Conservation (phyloP, 169 alveolate genomes). For the Plasmodium vinckei region DNA sequence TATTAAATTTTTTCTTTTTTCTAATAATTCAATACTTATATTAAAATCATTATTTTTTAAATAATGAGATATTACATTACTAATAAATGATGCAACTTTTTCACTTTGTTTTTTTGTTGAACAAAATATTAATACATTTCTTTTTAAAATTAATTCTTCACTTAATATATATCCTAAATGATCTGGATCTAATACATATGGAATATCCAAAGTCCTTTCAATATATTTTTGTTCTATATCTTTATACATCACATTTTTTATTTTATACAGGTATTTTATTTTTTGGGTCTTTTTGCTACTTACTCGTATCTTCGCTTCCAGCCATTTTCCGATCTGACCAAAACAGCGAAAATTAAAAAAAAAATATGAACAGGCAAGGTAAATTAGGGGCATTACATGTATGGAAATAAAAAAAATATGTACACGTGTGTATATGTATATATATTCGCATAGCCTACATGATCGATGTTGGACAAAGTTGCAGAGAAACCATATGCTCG, state of each 20-base stretch:
- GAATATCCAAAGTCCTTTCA: conserved; percentile 29
- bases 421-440: too few relatives aligned
- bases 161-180: conserved; percentile 44
- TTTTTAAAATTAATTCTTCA: conserved; percentile 57
- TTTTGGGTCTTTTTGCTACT: conserved; percentile 35
- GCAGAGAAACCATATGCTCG: conserved; percentile 51
- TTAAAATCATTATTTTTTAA: conserved; percentile 28
- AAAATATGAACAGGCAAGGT: not conserved
- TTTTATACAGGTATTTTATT: conserved; percentile 59
- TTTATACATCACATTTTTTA: conserved; percentile 34
- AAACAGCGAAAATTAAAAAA: not conserved
- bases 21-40: conserved; percentile 7
- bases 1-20: conserved; percentile 24
- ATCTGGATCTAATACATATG: conserved; percentile 30
- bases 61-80: conserved; percentile 29
- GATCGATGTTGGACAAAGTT: conserved; percentile 46
- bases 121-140: conserved; percentile 69
- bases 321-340: conserved; percentile 47
- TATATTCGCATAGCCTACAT: conserved; percentile 9
- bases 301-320: conserved; percentile 54
- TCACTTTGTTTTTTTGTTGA: conserved; percentile 53
- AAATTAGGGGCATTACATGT: too few relatives aligned
- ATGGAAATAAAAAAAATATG: too few relatives aligned
- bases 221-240: conserved; percentile 26
- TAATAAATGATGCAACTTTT: conserved; percentile 34